These are phyloP conservation scores for Phytophthora europaea DNA, from an alignment of 352 stramenopile species.

Conservation along the genomic window DNA sequence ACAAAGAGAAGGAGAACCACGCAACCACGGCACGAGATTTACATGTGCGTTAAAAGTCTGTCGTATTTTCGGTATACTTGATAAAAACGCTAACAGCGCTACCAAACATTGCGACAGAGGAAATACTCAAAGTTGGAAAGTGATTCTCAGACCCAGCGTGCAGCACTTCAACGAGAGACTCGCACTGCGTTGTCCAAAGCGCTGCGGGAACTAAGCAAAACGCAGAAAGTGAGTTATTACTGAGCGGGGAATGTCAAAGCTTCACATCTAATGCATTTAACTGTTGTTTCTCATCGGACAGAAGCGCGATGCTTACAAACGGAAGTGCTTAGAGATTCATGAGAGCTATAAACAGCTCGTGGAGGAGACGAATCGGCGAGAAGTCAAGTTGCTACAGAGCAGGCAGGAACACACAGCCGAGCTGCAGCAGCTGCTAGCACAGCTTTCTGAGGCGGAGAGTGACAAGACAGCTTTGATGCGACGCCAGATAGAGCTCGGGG, in stretches of 20 bases:
- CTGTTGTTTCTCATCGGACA: conserved; percentile 16
- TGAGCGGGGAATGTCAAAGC: not conserved
- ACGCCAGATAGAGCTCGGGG: conserved; percentile 54
- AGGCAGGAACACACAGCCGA: conserved; percentile 67
- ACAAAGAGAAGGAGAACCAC: conserved; percentile 73
- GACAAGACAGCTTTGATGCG: conserved; percentile 78
- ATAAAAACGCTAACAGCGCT: not conserved
- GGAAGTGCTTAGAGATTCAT: conserved; percentile 85
- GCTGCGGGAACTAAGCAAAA: conserved; percentile 64
- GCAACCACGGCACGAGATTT: conserved; percentile 46
- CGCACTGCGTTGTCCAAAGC: conserved; percentile 64
- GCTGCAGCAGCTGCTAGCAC: conserved; percentile 72
- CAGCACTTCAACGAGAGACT: conserved; percentile 65
- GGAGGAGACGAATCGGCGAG: conserved; percentile 51
- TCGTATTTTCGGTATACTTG: not conserved
- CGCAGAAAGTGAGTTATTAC: conserved; percentile 58
- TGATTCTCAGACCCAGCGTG: conserved; percentile 47
- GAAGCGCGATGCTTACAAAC: conserved; percentile 87
- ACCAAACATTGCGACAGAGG: conserved; percentile 33
- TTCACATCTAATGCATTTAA: not conserved
- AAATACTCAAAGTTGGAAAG: conserved; percentile 55
- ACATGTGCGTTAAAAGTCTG: conserved; percentile 44
- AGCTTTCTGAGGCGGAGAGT: conserved; percentile 72
- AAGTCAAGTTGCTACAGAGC: conserved; percentile 60
- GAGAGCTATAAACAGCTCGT: conserved; percentile 72